phyloP scores from a whole-genome alignment of 495 filamentous ascomycete genomes.

The Penicillium macrosclerotiorum region DNA sequence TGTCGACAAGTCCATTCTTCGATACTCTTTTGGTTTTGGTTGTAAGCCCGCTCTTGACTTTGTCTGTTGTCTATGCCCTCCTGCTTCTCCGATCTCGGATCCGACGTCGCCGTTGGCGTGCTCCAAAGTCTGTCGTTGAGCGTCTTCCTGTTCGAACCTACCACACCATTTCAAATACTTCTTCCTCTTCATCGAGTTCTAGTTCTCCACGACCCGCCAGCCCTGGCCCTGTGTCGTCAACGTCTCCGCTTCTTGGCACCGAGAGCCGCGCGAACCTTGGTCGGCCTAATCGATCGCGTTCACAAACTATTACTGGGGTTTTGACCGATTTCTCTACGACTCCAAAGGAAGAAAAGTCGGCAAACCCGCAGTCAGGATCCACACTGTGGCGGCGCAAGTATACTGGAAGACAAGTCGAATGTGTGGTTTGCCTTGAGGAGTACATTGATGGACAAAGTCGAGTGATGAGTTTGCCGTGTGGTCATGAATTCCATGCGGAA shows the following conservation, averaged over 20 bases:
- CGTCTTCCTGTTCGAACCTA: slow-evolving; percentile 93
- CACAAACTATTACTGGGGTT: slow-evolving; percentile 61
- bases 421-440: slow-evolving; percentile 96
- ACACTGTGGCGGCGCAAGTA: slow-evolving; percentile 75
- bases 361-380: slow-evolving; percentile 49
- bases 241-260: slow-evolving; percentile 66
- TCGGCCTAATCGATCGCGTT: slow-evolving; percentile 54
- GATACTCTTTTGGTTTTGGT: slow-evolving; percentile 93
- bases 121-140: slow-evolving; percentile 93
- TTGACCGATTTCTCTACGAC: slow-evolving; percentile 35
- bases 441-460: slow-evolving; percentile 91
- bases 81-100: slow-evolving; percentile 86
- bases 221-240: slow-evolving; percentile 58
- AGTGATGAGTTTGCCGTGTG: slow-evolving; percentile 98
- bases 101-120: slow-evolving; percentile 86
- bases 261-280: slow-evolving; percentile 27
- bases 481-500: slow-evolving; percentile 95
- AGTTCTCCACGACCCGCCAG: slow-evolving; percentile 50
- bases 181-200: slow-evolving; percentile 54
- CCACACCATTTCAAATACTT: slow-evolving; percentile 65
- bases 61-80: slow-evolving; percentile 90
- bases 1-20: slow-evolving; percentile 91
- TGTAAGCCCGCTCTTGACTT: slow-evolving; percentile 84
- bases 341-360: slow-evolving; percentile 34
- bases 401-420: slow-evolving; percentile 84